A percentile compares a stretch with the other conserved stretches of the same genome.
Conservation (phyloP, 805 yeast species). For the Candida dajiaensis region DNA sequence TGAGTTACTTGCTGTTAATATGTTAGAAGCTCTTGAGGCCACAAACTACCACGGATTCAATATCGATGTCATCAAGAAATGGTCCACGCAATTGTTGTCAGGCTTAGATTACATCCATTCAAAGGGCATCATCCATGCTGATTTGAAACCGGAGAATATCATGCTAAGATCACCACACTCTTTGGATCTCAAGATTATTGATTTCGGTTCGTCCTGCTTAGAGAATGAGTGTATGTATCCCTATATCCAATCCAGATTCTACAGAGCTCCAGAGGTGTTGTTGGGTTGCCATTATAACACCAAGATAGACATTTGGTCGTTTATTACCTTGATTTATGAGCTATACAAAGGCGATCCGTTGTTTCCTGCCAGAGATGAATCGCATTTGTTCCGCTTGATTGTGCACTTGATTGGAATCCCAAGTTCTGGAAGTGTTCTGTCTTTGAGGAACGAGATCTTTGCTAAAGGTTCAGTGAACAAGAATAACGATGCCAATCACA, state of each 20-base stretch:
- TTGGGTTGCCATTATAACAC: slow-evolving; percentile 68
- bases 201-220: slow-evolving; percentile 69
- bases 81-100: slow-evolving; percentile 49
- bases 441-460: slow-evolving; percentile 33
- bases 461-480: slow-evolving; percentile 30
- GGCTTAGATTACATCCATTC: slow-evolving; percentile 59
- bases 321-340: slow-evolving; percentile 83
- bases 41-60: slow-evolving; percentile 45
- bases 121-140: slow-evolving; percentile 67
- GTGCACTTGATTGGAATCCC: slow-evolving; percentile 87
- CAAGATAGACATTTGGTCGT: slow-evolving; percentile 89
- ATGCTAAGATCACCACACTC: slow-evolving; percentile 43
- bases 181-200: slow-evolving; percentile 61
- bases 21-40: slow-evolving; percentile 53
- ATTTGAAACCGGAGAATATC: slow-evolving; percentile 80
- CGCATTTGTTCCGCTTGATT: slow-evolving; percentile 67
- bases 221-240: slow-evolving; percentile 65
- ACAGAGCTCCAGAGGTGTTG: slow-evolving; percentile 74
- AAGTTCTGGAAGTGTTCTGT: slow-evolving; percentile 32
- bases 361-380: slow-evolving; percentile 80
- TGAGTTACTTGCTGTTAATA: slow-evolving; percentile 61
- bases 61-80: slow-evolving; percentile 32
- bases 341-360: slow-evolving; percentile 83
- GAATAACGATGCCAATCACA: slow-evolving; percentile 6
- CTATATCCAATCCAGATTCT: slow-evolving; percentile 77